Conservation (phyloP, 805 yeast genomes). For the Yamadazyma philogaea region DNA sequence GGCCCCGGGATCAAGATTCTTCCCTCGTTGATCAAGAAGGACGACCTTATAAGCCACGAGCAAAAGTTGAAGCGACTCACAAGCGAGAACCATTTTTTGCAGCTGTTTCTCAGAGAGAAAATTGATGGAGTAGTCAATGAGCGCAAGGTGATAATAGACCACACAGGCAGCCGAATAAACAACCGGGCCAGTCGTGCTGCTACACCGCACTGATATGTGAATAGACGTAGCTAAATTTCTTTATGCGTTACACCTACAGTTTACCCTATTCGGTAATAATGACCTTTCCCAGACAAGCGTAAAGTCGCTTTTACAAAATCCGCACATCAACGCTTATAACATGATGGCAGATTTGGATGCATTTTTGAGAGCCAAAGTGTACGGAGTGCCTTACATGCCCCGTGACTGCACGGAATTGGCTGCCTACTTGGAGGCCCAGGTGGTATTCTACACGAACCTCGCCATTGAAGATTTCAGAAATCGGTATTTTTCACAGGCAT, state of each 20-base stretch:
- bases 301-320: background rate
- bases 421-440: constrained; percentile 7
- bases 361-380: constrained; percentile 14
- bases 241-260: background rate
- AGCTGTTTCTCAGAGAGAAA: constrained; percentile 26
- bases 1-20: constrained; percentile 36
- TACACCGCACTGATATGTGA: constrained; percentile 28
- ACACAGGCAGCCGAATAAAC: constrained; percentile 28
- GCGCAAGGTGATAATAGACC: constrained; percentile 29
- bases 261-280: too few species aligned
- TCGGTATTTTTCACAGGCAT: constrained; percentile 4
- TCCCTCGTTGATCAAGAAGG: constrained; percentile 34
- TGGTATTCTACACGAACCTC: background rate
- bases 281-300: too few species aligned
- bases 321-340: background rate
- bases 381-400: constrained; percentile 25
- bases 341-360: background rate
- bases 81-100: constrained; percentile 29
- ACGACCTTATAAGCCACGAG: constrained; percentile 29
- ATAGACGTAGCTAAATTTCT: background rate
- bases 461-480: constrained; percentile 2
- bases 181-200: constrained; percentile 39
- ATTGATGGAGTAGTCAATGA: constrained; percentile 35
- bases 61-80: constrained; percentile 22
- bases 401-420: constrained; percentile 16